These are phyloP conservation scores for Sugiyamaella smithiae DNA, from an alignment of 805 yeast species.

Conservation along the genomic window DNA sequence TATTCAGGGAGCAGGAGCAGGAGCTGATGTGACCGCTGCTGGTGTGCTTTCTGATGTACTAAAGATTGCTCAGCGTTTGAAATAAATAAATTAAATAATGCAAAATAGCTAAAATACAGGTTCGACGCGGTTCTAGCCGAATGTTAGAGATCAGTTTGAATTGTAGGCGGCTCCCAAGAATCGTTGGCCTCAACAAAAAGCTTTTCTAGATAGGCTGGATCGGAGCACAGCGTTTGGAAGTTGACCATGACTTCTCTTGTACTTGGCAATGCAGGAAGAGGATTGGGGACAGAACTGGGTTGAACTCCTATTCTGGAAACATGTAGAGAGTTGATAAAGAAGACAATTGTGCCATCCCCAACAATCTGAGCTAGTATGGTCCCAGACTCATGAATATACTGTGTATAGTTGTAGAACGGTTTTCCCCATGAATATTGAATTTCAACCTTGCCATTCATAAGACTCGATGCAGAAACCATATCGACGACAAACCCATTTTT, in stretches of 20 bases:
- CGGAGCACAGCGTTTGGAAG: slow-evolving; percentile 61
- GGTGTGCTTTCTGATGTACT: slow-evolving; percentile 94
- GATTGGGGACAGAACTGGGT: slow-evolving; percentile 15
- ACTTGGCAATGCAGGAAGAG: slow-evolving; percentile 11
- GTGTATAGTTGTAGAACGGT: slow-evolving; percentile 77
- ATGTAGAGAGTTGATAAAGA: slow-evolving; percentile 86
- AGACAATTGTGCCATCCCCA: slow-evolving; percentile 69
- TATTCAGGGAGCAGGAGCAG: slow-evolving; percentile 96
- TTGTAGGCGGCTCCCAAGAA: slow-evolving; percentile 15
- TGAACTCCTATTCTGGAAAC: slow-evolving; percentile 64
- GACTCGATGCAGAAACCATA: slow-evolving; percentile 66
- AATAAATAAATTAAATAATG: background rate
- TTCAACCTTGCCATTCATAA: slow-evolving; percentile 49
- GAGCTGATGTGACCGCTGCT: slow-evolving; percentile 71
- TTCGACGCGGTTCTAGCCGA: background rate
- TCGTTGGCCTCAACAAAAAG: slow-evolving; percentile 60
- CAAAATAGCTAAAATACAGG: too few species aligned
- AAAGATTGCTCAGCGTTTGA: slow-evolving; percentile 68
- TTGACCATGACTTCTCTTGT: slow-evolving; percentile 54
- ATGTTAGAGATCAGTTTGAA: too few species aligned
- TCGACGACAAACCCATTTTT: slow-evolving; percentile 76
- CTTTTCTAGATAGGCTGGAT: slow-evolving; percentile 45
- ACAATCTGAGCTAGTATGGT: slow-evolving; percentile 84
- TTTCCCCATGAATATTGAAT: slow-evolving; percentile 89
- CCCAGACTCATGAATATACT: slow-evolving; percentile 87